These are phyloP conservation scores for Penicillium verrucosum DNA, from an alignment of 2,329 filamentous ascomycete genomes.

Conservation along the genomic window DNA sequence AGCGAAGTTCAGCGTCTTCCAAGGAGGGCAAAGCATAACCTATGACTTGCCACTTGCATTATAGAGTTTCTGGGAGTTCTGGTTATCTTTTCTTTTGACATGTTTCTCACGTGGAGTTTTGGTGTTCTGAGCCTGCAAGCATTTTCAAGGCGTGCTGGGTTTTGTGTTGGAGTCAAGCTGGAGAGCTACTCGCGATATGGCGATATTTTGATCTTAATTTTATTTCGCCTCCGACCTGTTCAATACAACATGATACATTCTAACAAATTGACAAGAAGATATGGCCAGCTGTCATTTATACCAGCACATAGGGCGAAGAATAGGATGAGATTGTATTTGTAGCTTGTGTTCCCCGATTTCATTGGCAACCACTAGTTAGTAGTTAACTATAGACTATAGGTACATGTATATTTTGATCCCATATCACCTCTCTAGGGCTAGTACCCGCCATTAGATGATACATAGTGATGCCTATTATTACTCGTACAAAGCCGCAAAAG, in stretches of 20 bases:
- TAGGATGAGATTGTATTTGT: not conserved
- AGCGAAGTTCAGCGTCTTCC: slow-evolving; percentile 42
- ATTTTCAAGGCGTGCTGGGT: slow-evolving; percentile 15
- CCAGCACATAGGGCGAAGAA: not conserved
- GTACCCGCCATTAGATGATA: not conserved
- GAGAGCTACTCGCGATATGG: slow-evolving; percentile 15
- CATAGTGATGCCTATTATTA: not conserved
- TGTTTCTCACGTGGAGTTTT: slow-evolving; percentile 17
- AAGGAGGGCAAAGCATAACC: slow-evolving; percentile 34
- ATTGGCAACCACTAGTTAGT: not conserved
- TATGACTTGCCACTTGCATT: slow-evolving; percentile 8
- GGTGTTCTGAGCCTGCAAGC: slow-evolving; percentile 10
- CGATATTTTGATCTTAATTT: slow-evolving; percentile 20
- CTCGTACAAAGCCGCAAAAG: not conserved
- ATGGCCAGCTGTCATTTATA: not conserved
- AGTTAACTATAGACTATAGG: not conserved
- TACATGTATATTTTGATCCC: not conserved
- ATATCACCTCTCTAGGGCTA: too few relatives aligned
- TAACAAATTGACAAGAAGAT: not conserved
- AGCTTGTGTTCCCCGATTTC: not conserved
- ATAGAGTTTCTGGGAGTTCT: slow-evolving; percentile 19
- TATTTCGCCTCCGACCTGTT: slow-evolving; percentile 10
- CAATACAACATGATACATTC: not conserved
- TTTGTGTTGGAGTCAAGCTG: slow-evolving; percentile 12
- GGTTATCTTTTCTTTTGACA: slow-evolving; percentile 14